These are phyloP conservation scores for Petasospora fabianii DNA, from an alignment of 1,139 yeast genomes.

Conservation along the genomic window DNA sequence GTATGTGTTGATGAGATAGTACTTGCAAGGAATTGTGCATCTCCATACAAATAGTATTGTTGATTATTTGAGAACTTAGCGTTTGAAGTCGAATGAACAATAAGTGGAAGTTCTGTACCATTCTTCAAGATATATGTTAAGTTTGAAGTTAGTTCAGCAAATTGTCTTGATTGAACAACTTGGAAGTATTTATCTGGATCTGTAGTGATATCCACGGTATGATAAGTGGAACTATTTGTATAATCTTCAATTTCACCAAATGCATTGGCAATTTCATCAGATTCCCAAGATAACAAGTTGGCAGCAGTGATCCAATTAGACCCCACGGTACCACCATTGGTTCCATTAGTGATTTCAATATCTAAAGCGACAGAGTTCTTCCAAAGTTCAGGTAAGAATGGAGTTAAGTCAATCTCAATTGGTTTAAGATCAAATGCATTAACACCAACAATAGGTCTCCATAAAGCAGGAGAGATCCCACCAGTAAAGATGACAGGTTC, in stretches of 20 bases:
- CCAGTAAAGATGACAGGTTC: conserved; percentile 71
- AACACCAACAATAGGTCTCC: conserved; percentile 75
- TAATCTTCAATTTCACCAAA: conserved; percentile 37
- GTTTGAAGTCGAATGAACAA: conserved; percentile 10
- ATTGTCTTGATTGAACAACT: conserved; percentile 13
- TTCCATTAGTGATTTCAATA: conserved; percentile 57
- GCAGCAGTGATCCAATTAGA: conserved; percentile 70
- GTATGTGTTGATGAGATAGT: conserved; percentile 15
- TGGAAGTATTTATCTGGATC: conserved; percentile 19
- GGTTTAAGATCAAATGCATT: conserved; percentile 71
- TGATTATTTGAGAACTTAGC: conserved; percentile 20
- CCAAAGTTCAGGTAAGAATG: conserved; percentile 65
- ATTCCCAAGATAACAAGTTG: conserved; percentile 62
- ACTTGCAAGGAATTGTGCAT: conserved; percentile 18
- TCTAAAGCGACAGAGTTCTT: conserved; percentile 32
- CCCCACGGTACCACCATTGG: conserved; percentile 47
- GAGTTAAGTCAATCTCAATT: conserved; percentile 62
- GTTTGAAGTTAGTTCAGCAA: conserved; percentile 14
- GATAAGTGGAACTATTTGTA: conserved; percentile 27
- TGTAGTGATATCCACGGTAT: conserved; percentile 5
- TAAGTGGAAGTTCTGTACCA: conserved; percentile 21
- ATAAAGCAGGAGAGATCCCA: conserved; percentile 71
- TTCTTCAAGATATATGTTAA: conserved; percentile 19
- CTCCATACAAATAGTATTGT: conserved; percentile 20
- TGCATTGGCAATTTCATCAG: conserved; percentile 35